Conservation (phyloP, 495 filamentous ascomycete genomes). For the Penicillium simplicissimum region DNA sequence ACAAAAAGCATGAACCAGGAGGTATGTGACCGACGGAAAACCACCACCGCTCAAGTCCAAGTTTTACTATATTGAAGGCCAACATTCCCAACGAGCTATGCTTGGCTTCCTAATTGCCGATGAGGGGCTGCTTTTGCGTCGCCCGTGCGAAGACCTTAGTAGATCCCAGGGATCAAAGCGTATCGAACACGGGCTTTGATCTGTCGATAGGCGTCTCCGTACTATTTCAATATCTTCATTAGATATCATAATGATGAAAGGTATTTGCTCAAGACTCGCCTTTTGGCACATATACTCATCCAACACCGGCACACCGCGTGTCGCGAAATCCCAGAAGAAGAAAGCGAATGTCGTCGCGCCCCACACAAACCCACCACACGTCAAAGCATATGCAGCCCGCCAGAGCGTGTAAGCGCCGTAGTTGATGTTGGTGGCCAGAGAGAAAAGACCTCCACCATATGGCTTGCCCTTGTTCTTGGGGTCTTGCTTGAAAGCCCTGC, state of each 20-base stretch:
- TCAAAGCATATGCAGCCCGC: not conserved
- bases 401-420: not conserved
- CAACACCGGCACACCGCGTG: not conserved
- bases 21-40: no score
- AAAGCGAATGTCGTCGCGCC: not conserved
- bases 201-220: not conserved
- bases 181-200: not conserved
- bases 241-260: not conserved
- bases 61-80: no score
- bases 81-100: not conserved
- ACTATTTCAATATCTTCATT: not conserved
- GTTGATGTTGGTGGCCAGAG: not conserved
- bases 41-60: no score
- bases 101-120: not conserved
- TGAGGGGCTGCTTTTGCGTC: not conserved
- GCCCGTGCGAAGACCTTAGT: not conserved
- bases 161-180: not conserved
- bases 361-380: not conserved
- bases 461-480: not conserved
- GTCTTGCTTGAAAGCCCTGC: not conserved
- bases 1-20: no score
- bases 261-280: not conserved
- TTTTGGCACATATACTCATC: not conserved
- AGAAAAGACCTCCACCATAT: not conserved
- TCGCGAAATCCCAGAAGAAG: not conserved